Conservation (phyloP, 2,329 filamentous ascomycete genomes). For the Curvularia hawaiiensis region DNA sequence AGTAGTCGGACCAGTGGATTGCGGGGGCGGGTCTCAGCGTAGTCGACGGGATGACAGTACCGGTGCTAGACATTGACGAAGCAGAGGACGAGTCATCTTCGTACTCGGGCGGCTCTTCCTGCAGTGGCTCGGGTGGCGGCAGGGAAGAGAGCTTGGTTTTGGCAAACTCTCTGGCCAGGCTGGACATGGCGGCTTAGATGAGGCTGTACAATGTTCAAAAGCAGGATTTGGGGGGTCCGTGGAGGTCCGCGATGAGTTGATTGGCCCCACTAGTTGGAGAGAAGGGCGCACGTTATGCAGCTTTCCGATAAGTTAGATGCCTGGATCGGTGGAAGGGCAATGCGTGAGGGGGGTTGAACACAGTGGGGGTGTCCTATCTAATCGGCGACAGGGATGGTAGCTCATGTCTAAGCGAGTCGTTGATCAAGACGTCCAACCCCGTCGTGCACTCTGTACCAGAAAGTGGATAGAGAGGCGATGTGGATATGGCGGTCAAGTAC, state of each 20-base stretch:
- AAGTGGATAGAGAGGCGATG: slow-evolving; percentile 7
- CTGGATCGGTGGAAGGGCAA: slow-evolving; percentile 14
- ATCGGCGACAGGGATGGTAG: slow-evolving; percentile 19
- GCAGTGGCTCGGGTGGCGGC: slow-evolving; percentile 57
- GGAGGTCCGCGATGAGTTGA: slow-evolving; percentile 11
- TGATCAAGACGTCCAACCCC: not conserved
- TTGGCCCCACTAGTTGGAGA: slow-evolving; percentile 11
- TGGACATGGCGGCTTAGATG: slow-evolving; percentile 65
- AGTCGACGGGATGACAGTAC: slow-evolving; percentile 83
- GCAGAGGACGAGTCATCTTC: slow-evolving; percentile 60
- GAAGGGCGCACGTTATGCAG: slow-evolving; percentile 5
- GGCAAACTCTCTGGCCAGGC: slow-evolving; percentile 78
- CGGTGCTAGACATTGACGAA: slow-evolving; percentile 89
- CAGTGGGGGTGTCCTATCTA: slow-evolving; percentile 13
- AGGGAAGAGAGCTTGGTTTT: slow-evolving; percentile 72
- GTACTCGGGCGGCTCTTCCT: slow-evolving; percentile 56
- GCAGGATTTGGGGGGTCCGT: slow-evolving; percentile 7
- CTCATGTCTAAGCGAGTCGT: slow-evolving; percentile 15
- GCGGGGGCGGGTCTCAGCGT: slow-evolving; percentile 66
- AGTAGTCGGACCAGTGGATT: slow-evolving; percentile 87
- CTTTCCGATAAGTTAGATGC: slow-evolving; percentile 12
- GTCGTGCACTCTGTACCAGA: slow-evolving; percentile 3
- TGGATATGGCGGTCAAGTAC: slow-evolving; percentile 1
- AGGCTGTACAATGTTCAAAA: slow-evolving; percentile 12
- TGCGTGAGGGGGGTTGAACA: slow-evolving; percentile 8